These are phyloP conservation scores for Penicillium corylophilum DNA, from an alignment of 2,329 filamentous ascomycete genomes.

Conservation along the genomic window DNA sequence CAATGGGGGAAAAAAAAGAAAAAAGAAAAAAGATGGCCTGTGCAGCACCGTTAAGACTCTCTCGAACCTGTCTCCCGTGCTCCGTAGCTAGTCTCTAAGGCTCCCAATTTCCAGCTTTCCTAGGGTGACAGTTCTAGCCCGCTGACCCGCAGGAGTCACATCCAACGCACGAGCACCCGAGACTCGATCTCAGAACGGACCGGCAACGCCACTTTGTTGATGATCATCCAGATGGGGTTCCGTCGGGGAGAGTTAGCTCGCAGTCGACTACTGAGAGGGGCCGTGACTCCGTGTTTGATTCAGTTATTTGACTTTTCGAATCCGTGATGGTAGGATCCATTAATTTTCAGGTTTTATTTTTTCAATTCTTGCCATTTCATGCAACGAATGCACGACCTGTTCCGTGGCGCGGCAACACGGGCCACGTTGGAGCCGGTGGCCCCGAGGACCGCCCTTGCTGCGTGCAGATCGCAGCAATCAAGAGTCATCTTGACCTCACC, in stretches of 20 bases:
- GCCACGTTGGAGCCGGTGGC: constrained; percentile 15
- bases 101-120: background rate
- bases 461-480: constrained; percentile 12
- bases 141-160: background rate
- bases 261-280: background rate
- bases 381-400: background rate
- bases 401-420: constrained; percentile 4
- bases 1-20: too few species aligned
- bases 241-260: background rate
- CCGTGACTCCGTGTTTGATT: constrained; percentile 9
- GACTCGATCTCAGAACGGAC: background rate
- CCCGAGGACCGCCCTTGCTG: constrained; percentile 13
- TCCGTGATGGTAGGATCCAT: background rate
- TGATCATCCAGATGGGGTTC: constrained; percentile 2
- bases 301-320: background rate
- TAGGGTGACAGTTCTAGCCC: background rate
- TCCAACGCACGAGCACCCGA: background rate
- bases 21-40: constrained; percentile 20
- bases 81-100: too few species aligned
- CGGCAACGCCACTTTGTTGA: background rate
- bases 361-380: background rate
- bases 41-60: constrained; percentile 14
- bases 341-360: constrained; percentile 2
- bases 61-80: background rate
- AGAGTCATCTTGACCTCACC: constrained; percentile 1